A percentile compares a stretch with the other conserved stretches of the same genome.
These are phyloP conservation scores for Globisporangium lucens DNA, from an alignment of 352 stramenopile genomes.

Conservation along the genomic window DNA sequence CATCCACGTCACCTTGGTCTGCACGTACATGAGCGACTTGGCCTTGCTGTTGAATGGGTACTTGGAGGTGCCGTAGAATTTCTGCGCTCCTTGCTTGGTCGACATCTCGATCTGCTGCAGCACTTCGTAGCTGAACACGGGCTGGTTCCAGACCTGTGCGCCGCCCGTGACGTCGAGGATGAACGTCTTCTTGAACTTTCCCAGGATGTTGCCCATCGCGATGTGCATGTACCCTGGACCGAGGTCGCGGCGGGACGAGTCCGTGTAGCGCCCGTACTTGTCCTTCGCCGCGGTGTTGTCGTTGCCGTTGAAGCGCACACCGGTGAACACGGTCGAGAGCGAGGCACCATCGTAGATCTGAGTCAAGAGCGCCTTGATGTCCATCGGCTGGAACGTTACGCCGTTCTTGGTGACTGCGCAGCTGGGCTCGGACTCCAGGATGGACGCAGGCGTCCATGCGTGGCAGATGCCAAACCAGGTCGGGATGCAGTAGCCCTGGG, in stretches of 20 bases:
- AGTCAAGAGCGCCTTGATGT: slow-evolving; percentile 51
- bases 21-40: slow-evolving; percentile 42
- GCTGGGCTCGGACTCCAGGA: slow-evolving; percentile 27
- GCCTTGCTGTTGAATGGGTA: slow-evolving; percentile 54
- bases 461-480: slow-evolving; percentile 60
- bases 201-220: slow-evolving; percentile 20
- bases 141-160: slow-evolving; percentile 59
- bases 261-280: slow-evolving; percentile 19
- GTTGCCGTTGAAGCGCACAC: slow-evolving; percentile 18
- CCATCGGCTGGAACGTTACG: slow-evolving; percentile 41
- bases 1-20: slow-evolving; percentile 43
- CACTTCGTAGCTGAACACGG: slow-evolving; percentile 44
- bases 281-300: slow-evolving; percentile 13
- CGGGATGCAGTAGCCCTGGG: slow-evolving; percentile 38
- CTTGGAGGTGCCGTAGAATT: slow-evolving; percentile 33
- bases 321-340: slow-evolving; percentile 15
- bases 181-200: slow-evolving; percentile 15
- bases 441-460: slow-evolving; percentile 45
- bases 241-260: slow-evolving; percentile 16
- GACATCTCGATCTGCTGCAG: slow-evolving; percentile 26
- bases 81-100: slow-evolving; percentile 27
- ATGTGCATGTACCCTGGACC: slow-evolving; percentile 16
- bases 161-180: slow-evolving; percentile 19
- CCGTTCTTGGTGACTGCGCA: slow-evolving; percentile 31
- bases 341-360: slow-evolving; percentile 16